Evolutionary conservation across 345 rosid species (phyloP), one percentile per base, ranked within the genome.

Genomic region (Brassica incana): DNA sequence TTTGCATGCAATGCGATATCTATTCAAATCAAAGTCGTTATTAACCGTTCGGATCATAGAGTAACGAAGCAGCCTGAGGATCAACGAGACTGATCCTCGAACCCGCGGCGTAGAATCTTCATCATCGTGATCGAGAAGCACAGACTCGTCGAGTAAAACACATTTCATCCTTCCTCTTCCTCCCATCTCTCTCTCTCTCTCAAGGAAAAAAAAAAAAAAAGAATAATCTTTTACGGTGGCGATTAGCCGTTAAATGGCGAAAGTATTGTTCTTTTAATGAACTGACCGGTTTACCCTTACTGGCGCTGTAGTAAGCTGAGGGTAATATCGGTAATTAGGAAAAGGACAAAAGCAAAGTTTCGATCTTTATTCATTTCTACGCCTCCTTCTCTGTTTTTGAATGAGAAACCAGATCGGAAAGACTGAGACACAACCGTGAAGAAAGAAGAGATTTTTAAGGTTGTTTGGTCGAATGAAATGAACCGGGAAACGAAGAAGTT

Each of bases 41-140:
- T 61, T 33, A 91, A 36, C 90, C 85, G 88, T 69, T 48, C 80
- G 84, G 81, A 87, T 83, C 43, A 78, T 70, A 18, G 92, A 88
- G 52, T 82, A 86, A 79, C 86, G 90, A 75, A 91, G 90, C 65
- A 71, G 76, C 60, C 82, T 82, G 77, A 91, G 85, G 50, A 91
- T 84, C 64, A 81, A 67, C 2, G 81, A 73, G 8, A 81, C 86
- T 50, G 77, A 84, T 8, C 75, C 61, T 18, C 84, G 81, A 32
- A 80, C 38, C 0, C 48, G 36, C 20, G 76, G 66, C 2, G 67
- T 45, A 20, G 65, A 33, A 61, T 64, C 87, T 32, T 45, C 67
- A 50, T 67, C 40, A 5, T 72, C 66, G 1, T 2, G 48, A 52
- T 23, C 0, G 0, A 80, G 14, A 3, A 88, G 59, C 25, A 84